phyloP scores from a whole-genome alignment of 805 yeast genomes.

The Candida succiphila region DNA sequence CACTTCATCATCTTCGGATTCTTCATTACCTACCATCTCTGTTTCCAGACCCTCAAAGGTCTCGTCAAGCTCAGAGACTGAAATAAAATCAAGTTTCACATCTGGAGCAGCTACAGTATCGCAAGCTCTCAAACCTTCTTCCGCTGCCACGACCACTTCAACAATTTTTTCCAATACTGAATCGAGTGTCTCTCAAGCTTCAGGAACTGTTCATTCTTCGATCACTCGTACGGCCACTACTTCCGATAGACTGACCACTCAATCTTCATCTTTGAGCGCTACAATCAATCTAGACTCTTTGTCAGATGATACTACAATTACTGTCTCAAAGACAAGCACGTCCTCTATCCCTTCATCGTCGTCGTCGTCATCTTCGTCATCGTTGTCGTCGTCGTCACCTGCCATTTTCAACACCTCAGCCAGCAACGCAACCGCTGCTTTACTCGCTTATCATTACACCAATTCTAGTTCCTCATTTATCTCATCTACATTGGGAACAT shows the following conservation, averaged over 20 bases:
- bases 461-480: constrained; percentile 1
- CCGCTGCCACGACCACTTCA: constrained; percentile 5
- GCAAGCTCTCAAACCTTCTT: constrained; percentile 1
- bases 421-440: background rate
- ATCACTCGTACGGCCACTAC: background rate
- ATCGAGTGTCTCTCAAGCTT: constrained; percentile 1
- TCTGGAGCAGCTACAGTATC: background rate
- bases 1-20: background rate
- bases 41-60: constrained; percentile 1
- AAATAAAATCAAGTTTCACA: too few species aligned
- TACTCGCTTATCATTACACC: constrained; percentile 3
- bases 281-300: constrained; percentile 17
- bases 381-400: background rate
- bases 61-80: too few species aligned
- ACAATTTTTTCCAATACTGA: constrained; percentile 2
- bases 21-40: background rate
- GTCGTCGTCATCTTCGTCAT: background rate
- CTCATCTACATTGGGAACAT: background rate
- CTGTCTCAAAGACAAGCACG: constrained; percentile 1
- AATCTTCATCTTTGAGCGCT: constrained; percentile 12
- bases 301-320: constrained; percentile 11
- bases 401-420: background rate
- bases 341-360: background rate
- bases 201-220: constrained; percentile 6
- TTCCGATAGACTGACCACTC: constrained; percentile 1